Evolutionary conservation across 768 basidiomycete species (phyloP), one percentile per base, ranked within the genome.

Genomic region (Tulasnella sp.): DNA sequence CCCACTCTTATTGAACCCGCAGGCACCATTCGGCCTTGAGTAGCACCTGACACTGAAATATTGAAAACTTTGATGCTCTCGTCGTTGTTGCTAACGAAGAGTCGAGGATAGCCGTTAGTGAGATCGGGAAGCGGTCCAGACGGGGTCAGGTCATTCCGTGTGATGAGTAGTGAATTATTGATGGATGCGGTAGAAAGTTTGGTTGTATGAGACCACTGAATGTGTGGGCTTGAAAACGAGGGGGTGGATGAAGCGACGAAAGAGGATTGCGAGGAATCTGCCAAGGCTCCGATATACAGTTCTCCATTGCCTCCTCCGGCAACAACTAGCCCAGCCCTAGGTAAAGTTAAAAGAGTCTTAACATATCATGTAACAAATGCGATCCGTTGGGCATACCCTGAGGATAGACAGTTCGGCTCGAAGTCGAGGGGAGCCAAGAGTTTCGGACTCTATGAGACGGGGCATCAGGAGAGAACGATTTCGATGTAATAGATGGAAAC

Each of bases 11-110:
- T 83, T 36, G 86, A 84, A 4, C 92, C 92, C 1, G 88, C 89
- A 80, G 88, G 86, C 52, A 84, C 85, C 56, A 91, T 85, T 46
- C 84, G 84, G 40, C 88, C 81, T 80, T 74, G 71, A 39, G 72
- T 81, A 36, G 27, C 86, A 86, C 40, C 91, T 87, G 48, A 18
- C 44, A 92, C 84, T 2, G 92, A 88, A 18, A 96, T 86, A 76
- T 94, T 92, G 83, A 93, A 96, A 82, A 97, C 91, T 84, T 91
- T 92, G 83, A 97, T 90, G 0, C 90, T 90, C 76, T 88, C 88
- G 83, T 97, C 95, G 84, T 98, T 98, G 83, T 96, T 96, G 86
- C 92, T 93, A 80, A 97, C 90, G 36, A 91, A 89, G 68, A 96
- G 88, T 10, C 95, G 87, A 0, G 95, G 95, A 82, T 94, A 93